Base-by-base conservation (phyloP, 768 basidiomycete species). In the Termitomyces titanicus region DNA sequence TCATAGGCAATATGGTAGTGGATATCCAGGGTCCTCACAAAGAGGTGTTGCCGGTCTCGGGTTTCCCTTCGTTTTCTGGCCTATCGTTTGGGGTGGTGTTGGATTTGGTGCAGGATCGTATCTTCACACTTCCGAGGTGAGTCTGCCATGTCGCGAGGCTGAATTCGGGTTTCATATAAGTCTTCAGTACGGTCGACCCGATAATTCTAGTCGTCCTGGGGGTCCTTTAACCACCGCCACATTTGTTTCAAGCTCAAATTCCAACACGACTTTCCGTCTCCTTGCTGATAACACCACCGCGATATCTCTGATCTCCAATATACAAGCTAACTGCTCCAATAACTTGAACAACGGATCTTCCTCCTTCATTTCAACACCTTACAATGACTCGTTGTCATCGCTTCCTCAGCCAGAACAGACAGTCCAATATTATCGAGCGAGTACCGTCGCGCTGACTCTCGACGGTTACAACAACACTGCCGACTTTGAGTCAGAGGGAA, bases 341-440 rank as follows among this genome's bases (percentile, higher is more conserved):
- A 60, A 61, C 15, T 53, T 71, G 46, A 60, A 67, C 47, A 59
- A 66, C 39, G 59, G 54, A 8, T 55, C 67, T 2, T 57, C 52
- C 22, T 54, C 66, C 7, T 61, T 68, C 31, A 25, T 64, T 0
- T 54, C 70, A 8, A 61, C 61, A 0, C 45, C 68, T 4, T 77
- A 73, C 53, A 65, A 71, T 17, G 69, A 73, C 44, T 63, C 71
- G 0, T 60, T 56, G 5, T 48, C 65, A 7, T 60, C 70, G 1
- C 60, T 65, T 20, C 69, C 74, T 18, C 61, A 57, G 37, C 75
- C 85, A 0, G 79, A 83, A 59, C 77, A 84, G 61, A 78, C 74
- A 0, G 62, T 87, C n/a, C 80, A 87, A 54, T 88, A 87, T 64
- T 88, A 84, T 62, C 82, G 86, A 31, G 79, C 83, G 3, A 83